Conservation (phyloP, 352 stramenopile species). For the Globisporangium solare region DNA sequence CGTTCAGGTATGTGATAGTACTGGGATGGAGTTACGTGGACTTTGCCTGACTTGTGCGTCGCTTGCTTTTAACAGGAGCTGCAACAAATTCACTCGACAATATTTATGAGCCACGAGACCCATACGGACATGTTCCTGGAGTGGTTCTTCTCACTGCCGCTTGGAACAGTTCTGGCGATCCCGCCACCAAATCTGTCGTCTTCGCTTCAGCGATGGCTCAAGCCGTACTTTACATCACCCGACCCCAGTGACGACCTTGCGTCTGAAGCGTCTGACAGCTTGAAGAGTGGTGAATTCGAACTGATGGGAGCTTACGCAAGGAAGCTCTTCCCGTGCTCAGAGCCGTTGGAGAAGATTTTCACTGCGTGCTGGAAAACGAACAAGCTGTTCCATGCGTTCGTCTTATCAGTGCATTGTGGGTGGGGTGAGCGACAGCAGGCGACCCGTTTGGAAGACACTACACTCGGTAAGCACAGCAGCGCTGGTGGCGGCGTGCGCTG, state of each 20-base stretch:
- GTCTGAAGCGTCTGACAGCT: conserved; percentile 13
- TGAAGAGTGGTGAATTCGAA: conserved; percentile 26
- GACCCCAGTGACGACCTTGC: conserved; percentile 32
- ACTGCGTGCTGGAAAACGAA: conserved; percentile 51
- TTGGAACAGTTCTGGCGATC: conserved; percentile 51
- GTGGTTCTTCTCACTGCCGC: conserved; percentile 79
- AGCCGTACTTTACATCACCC: conserved; percentile 44
- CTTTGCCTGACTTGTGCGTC: background rate
- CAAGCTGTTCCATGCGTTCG: conserved; percentile 68
- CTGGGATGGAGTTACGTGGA: background rate
- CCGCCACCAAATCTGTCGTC: conserved; percentile 62
- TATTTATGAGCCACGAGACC: conserved; percentile 53
- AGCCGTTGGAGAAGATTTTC: conserved; percentile 44
- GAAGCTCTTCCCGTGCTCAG: conserved; percentile 34
- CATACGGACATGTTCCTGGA: conserved; percentile 65
- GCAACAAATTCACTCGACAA: conserved; percentile 44
- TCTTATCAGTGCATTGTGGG: conserved; percentile 59
- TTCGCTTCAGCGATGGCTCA: conserved; percentile 71
- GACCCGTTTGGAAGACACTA: conserved; percentile 67
- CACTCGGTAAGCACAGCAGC: conserved; percentile 61
- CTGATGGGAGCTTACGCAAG: conserved; percentile 24
- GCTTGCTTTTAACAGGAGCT: conserved; percentile 38
- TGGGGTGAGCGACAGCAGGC: conserved; percentile 63
- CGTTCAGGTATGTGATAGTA: conserved; percentile 48
- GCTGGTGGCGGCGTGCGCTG: conserved; percentile 57